Evolutionary conservation across 139 green algal genomes (phyloP).

Genomic region (Astrephomene gubernaculifera): DNA sequence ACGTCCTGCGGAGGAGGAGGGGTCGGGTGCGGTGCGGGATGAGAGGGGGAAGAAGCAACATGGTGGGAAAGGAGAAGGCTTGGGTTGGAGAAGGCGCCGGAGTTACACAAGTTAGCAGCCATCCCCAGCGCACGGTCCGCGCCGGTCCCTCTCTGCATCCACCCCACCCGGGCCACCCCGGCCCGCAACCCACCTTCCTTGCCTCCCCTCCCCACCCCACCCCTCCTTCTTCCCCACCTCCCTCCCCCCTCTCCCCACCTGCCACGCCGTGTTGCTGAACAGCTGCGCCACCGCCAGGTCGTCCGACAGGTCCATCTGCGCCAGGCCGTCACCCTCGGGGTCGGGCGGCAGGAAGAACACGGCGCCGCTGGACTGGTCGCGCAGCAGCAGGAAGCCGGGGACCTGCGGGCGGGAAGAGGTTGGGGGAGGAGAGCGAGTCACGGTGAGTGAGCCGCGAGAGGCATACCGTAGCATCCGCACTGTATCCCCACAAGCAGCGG

Average conservation of each 20-base stretch:
- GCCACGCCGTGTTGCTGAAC: slow-evolving; percentile 63
- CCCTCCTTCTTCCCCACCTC: background rate
- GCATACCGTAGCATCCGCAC: background rate
- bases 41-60: no score
- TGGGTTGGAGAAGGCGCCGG: no score
- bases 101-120: no score
- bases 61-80: no score
- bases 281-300: slow-evolving; percentile 67
- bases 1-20: slow-evolving; percentile 7
- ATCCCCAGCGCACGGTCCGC: no score
- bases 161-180: no score
- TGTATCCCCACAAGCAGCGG: background rate
- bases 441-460: background rate
- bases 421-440: background rate
- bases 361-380: slow-evolving; percentile 32
- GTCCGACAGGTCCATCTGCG: slow-evolving; percentile 63
- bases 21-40: background rate
- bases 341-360: slow-evolving; percentile 62
- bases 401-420: slow-evolving; percentile 23
- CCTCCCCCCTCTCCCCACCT: slow-evolving; percentile 6
- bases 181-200: no score
- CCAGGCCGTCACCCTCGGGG: slow-evolving; percentile 37
- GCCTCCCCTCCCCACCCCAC: no score
- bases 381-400: slow-evolving; percentile 56
- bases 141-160: background rate